phyloP scores from a whole-genome alignment of 306 rosid species.

The Canavalia gladiata region DNA sequence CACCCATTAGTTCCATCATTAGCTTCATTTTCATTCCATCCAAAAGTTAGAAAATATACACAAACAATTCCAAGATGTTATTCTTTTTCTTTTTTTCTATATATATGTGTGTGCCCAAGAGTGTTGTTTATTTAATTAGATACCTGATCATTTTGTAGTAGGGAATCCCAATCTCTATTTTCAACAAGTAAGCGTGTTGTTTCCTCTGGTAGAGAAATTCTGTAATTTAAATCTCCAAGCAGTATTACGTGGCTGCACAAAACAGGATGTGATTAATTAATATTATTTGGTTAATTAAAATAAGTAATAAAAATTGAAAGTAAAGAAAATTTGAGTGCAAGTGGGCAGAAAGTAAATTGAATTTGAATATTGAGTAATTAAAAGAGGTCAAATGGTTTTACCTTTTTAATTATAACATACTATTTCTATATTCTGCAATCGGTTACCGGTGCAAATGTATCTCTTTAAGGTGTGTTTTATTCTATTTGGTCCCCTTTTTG shows the following conservation, averaged over 20 bases:
- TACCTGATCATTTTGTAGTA: slow-evolving; percentile 85
- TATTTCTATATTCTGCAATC: slow-evolving; percentile 5
- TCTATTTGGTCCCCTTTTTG: slow-evolving; percentile 36
- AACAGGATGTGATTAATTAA: slow-evolving; percentile 26
- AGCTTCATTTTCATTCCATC: slow-evolving; percentile 63
- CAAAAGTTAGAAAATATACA: slow-evolving; percentile 11
- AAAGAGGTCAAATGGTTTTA: slow-evolving; percentile 53
- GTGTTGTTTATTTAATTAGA: neutral
- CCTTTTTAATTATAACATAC: slow-evolving; percentile 2
- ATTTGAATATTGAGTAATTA: slow-evolving; percentile 36
- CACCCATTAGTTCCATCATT: slow-evolving; percentile 65
- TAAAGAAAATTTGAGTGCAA: slow-evolving; percentile 2
- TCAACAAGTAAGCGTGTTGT: slow-evolving; percentile 64
- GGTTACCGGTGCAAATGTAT: slow-evolving; percentile 28
- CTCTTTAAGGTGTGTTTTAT: slow-evolving; percentile 38
- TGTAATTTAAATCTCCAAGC: slow-evolving; percentile 89
- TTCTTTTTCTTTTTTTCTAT: neutral
- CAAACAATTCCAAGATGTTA: neutral
- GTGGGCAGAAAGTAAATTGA: slow-evolving; percentile 31
- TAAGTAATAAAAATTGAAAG: neutral
- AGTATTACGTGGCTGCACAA: slow-evolving; percentile 73
- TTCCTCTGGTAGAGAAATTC: slow-evolving; percentile 78
- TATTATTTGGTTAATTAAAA: neutral
- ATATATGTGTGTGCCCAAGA: neutral
- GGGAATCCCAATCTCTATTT: slow-evolving; percentile 62